These are phyloP conservation scores for Usnea hakonensis DNA, from an alignment of 495 filamentous ascomycete genomes.

Conservation along the genomic window DNA sequence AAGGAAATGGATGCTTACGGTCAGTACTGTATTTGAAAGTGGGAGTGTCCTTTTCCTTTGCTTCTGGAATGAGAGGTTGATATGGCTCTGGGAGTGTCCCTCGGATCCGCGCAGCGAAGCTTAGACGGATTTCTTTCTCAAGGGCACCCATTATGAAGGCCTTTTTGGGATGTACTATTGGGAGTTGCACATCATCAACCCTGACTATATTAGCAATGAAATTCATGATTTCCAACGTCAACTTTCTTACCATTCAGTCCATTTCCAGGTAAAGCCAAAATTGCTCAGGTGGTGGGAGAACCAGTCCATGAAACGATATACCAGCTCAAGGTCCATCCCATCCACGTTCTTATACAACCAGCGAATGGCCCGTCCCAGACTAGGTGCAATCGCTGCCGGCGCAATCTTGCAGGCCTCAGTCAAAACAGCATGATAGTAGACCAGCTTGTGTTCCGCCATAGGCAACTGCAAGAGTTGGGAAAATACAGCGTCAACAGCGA, in stretches of 20 bases:
- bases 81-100: conserved; percentile 85
- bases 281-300: conserved; percentile 97
- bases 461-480: conserved; percentile 88
- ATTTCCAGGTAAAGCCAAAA: conserved; percentile 99
- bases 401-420: conserved; percentile 94
- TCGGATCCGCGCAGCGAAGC: conserved; percentile 92
- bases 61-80: conserved; percentile 68
- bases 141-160: conserved; percentile 83
- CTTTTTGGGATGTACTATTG: conserved; percentile 75
- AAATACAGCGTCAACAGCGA: conserved; percentile 93
- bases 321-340: conserved; percentile 78
- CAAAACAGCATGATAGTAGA: conserved; percentile 92
- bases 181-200: conserved; percentile 73
- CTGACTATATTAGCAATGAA: conserved; percentile 29
- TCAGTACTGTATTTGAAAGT: conserved; percentile 85
- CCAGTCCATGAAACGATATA: conserved; percentile 89
- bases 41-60: conserved; percentile 87
- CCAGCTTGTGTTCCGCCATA: conserved; percentile 80
- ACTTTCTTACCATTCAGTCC: conserved; percentile 77
- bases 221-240: not conserved
- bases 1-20: conserved; percentile 45
- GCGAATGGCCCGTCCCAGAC: conserved; percentile 85
- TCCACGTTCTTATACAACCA: conserved; percentile 77
- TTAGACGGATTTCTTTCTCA: conserved; percentile 95
- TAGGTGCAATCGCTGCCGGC: conserved; percentile 91